phyloP scores from a whole-genome alignment of 2,329 filamentous ascomycete genomes.

The Botryotinia calthae region DNA sequence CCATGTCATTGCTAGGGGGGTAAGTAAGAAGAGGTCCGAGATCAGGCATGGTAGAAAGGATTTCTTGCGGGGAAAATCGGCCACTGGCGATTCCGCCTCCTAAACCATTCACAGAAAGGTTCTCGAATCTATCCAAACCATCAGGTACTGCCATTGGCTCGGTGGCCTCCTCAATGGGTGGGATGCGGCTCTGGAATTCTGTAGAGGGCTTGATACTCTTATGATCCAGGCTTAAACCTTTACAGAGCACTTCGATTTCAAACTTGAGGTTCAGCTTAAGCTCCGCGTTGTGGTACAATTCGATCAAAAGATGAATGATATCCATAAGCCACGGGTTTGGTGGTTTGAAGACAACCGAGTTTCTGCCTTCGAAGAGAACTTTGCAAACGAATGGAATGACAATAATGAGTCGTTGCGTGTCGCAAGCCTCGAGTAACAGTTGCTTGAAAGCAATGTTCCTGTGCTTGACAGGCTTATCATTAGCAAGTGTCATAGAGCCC shows the following conservation, averaged over 20 bases:
- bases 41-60: constrained; percentile 80
- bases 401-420: constrained; percentile 85
- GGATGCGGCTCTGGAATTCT: constrained; percentile 74
- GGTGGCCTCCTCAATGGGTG: constrained; percentile 59
- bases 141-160: constrained; percentile 55
- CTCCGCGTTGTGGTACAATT: constrained; percentile 89
- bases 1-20: constrained; percentile 76
- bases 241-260: constrained; percentile 96
- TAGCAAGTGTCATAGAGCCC: constrained; percentile 85
- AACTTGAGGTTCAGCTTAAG: constrained; percentile 97
- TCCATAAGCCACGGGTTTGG: constrained; percentile 99
- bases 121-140: constrained; percentile 77
- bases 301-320: constrained; percentile 84
- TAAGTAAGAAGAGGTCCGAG: constrained; percentile 76
- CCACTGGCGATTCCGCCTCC: constrained; percentile 65
- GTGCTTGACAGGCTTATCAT: constrained; percentile 93
- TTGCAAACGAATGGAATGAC: constrained; percentile 98
- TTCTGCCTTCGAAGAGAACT: constrained; percentile 78
- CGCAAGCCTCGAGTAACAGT: constrained; percentile 86
- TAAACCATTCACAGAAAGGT: constrained; percentile 73
- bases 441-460: constrained; percentile 98
- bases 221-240: constrained; percentile 86
- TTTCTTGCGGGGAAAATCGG: constrained; percentile 71
- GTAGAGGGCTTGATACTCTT: constrained; percentile 86
- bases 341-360: constrained; percentile 85